Evolutionary conservation across 2,329 filamentous ascomycete species (phyloP), one percentile per base, ranked within the genome.

Genomic region (Pestalotiopsis sp.): DNA sequence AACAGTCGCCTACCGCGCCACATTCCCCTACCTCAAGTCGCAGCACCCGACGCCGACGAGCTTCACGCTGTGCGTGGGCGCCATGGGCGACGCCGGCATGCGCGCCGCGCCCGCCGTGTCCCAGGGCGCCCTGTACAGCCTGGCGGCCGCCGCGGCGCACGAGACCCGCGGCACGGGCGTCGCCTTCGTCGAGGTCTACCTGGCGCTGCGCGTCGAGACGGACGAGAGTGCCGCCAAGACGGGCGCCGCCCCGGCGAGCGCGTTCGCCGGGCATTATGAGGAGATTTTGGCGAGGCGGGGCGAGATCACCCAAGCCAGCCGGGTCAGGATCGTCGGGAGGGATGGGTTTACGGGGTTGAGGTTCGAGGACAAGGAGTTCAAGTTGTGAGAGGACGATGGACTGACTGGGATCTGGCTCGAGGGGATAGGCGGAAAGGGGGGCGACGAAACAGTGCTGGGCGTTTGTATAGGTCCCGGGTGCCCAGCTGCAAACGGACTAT

Each of bases 161-260:
- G 79, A 79, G 14, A 75, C 75, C 38, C 65, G 63, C 12, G 67
- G 73, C 0, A 79, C 77, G 3, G 81, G 79, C 65, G 72, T 83
- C 9, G 79, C 80, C 20, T 79, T 81, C 72, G 80, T 81, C 67
- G 81, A 83, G 68, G 72, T 81, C n/a, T 81, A 79, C 66, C 77
- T 83, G 2, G 71, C 52, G 61, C 73, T 73, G 12, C 74, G 73
- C 2, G 77, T 79, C 23, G 74, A 77, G 67, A 69, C 74, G 4
- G 75, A 77, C 66, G 72, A 67, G 3, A 71, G 66, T 13, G 74
- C 73, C 7, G 68, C 61, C 12, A 13, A 70, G 41, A 45, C 56
- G 11, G 70, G 70, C 11, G 49, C 62, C 12, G 69, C 71, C 14
- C 70, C 57, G n/a, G 66, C 73, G 20, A 70, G 70, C 12, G 71